These are phyloP conservation scores for Podospora pseudocomata DNA, from an alignment of 495 filamentous ascomycete genomes.

Conservation along the genomic window DNA sequence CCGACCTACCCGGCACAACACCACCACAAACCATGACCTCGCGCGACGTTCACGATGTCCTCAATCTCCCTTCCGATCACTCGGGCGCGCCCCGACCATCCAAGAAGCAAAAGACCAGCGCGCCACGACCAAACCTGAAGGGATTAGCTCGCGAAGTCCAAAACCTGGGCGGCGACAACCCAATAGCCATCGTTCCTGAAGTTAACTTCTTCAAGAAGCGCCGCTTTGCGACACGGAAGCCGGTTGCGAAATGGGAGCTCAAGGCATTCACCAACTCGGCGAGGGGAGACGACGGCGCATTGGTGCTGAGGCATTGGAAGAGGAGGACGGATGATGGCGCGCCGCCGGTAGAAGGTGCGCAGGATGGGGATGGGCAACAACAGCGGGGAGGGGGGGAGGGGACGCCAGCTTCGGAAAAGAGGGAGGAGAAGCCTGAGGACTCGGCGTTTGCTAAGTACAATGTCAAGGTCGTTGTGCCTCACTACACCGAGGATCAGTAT, in stretches of 20 bases:
- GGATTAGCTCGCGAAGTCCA: slow-evolving; percentile 57
- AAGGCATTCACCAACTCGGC: slow-evolving; percentile 55
- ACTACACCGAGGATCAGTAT: slow-evolving; percentile 85
- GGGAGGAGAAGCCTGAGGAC: slow-evolving; percentile 42
- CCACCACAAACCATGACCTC: slow-evolving; percentile 60
- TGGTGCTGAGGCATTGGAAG: slow-evolving; percentile 68
- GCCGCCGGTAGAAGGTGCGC: slow-evolving; percentile 15
- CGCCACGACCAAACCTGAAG: slow-evolving; percentile 62
- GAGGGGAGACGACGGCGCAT: slow-evolving; percentile 40
- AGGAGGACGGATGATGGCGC: slow-evolving; percentile 38
- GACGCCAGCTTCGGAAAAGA: slow-evolving; percentile 17
- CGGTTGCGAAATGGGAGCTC: slow-evolving; percentile 55
- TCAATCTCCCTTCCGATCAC: slow-evolving; percentile 69
- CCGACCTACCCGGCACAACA: neutral
- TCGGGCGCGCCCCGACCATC: slow-evolving; percentile 52
- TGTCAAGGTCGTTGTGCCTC: slow-evolving; percentile 65
- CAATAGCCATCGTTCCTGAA: slow-evolving; percentile 47
- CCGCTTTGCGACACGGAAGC: slow-evolving; percentile 55
- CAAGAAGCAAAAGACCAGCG: slow-evolving; percentile 74
- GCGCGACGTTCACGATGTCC: slow-evolving; percentile 82
- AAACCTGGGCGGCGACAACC: slow-evolving; percentile 53
- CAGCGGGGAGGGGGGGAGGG: slow-evolving; percentile 9
- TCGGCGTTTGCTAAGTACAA: slow-evolving; percentile 76
- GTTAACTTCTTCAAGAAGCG: slow-evolving; percentile 47
- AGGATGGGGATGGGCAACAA: slow-evolving; percentile 20